Evolutionary conservation across 2,329 filamentous ascomycete genomes (phyloP).

Genomic region (Phaeosphaeriaceae sp.): DNA sequence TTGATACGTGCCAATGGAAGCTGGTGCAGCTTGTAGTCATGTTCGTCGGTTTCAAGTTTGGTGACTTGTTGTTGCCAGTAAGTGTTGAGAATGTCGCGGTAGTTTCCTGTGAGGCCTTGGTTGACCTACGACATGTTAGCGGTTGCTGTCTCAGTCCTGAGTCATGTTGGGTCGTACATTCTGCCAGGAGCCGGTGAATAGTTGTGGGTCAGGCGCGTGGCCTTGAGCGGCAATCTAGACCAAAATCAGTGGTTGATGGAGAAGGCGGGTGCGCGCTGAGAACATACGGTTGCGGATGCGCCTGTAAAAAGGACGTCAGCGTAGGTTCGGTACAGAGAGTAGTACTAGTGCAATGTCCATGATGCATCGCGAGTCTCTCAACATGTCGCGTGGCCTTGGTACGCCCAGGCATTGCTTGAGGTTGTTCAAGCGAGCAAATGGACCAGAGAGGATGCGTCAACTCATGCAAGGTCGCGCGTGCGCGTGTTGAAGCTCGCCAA

Average conservation of each 20-base stretch:
- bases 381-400: not conserved
- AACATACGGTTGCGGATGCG: conserved; percentile 71
- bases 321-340: not conserved
- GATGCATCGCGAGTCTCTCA: not conserved
- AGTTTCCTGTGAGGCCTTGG: conserved; percentile 88
- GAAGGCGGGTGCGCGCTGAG: conserved; percentile 18
- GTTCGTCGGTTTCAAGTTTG: conserved; percentile 90
- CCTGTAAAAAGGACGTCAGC: conserved; percentile 53
- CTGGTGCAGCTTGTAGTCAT: conserved; percentile 99
- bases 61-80: conserved; percentile 99
- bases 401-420: not conserved
- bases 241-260: conserved; percentile 38
- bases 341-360: not conserved
- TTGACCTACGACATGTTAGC: conserved; percentile 70
- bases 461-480: not conserved
- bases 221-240: conserved; percentile 82
- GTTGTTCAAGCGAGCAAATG: conserved; percentile 1
- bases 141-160: not conserved
- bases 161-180: conserved; percentile 67
- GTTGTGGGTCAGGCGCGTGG: conserved; percentile 84
- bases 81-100: conserved; percentile 96
- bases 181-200: conserved; percentile 93
- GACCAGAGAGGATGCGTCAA: not conserved
- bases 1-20: conserved; percentile 97
- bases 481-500: not conserved